These are phyloP conservation scores for Lanzia echinophila DNA, from an alignment of 2,329 filamentous ascomycete genomes.

Conservation along the genomic window DNA sequence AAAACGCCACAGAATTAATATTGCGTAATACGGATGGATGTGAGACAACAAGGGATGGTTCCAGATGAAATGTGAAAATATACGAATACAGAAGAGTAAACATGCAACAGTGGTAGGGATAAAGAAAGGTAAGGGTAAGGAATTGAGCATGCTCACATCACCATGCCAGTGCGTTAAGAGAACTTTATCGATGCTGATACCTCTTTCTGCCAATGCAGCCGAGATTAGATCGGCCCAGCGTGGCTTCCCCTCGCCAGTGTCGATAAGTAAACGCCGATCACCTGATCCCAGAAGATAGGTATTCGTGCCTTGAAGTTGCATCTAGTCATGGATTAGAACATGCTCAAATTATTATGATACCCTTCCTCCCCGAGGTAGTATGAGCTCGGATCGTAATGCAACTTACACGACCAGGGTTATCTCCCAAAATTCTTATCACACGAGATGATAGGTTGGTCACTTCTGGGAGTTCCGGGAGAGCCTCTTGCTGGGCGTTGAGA, in stretches of 20 bases:
- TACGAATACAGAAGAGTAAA: too few relatives aligned
- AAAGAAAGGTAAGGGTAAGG: too few relatives aligned
- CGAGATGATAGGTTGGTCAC: constrained; percentile 69
- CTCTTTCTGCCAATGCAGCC: constrained; percentile 25
- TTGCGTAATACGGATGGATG: too few relatives aligned
- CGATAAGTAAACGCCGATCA: constrained; percentile 65
- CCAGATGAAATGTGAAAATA: too few relatives aligned
- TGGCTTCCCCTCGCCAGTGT: constrained; percentile 71
- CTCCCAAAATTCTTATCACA: constrained; percentile 75
- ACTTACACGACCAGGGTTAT: constrained; percentile 73
- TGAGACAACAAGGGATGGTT: too few relatives aligned
- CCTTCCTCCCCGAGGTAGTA: not conserved
- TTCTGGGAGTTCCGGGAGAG: constrained; percentile 48
- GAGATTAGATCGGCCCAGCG: constrained; percentile 54
- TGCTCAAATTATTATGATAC: not conserved
- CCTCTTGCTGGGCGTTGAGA: constrained; percentile 34
- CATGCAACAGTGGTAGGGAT: too few relatives aligned
- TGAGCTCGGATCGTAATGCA: not conserved
- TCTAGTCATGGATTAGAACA: not conserved
- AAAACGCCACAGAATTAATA: too few relatives aligned
- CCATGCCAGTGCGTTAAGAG: constrained; percentile 80
- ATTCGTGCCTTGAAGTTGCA: constrained; percentile 62
- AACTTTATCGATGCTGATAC: constrained; percentile 36
- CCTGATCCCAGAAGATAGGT: constrained; percentile 84
- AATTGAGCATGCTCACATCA: constrained; percentile 39